Evolutionary conservation across 2,329 filamentous ascomycete species (phyloP), one percentile per base, ranked within the genome.

Genomic region (Pyricularia pennisetigena): DNA sequence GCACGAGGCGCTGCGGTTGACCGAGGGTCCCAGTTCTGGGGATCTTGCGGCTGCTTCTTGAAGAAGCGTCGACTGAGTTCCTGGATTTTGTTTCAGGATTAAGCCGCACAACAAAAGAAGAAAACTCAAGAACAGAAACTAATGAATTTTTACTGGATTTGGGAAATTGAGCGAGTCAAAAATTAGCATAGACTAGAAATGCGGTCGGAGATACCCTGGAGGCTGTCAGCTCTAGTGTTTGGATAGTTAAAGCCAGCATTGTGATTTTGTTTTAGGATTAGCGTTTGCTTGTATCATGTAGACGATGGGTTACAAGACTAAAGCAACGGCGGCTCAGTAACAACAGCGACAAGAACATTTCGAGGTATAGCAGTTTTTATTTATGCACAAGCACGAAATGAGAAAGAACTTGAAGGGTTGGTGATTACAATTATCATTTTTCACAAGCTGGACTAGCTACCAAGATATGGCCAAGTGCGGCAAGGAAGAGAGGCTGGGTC

Each of bases 1-100:
- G 1, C 88, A 93, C 67, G 91, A 97, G 76, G 95, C 95, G 1
- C 78, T 99, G 72, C 85, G 89, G 67, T 81, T 94, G 81, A 92
- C 91, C 0, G 94, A 97, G 79, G 49, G 12, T 4, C 24, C 65
- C 49, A 49, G 35, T 12, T 16, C n/a, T 26, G 49, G 35, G n/a
- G 65, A 67, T 24, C 9, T 32, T 5, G 26, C 24, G 20, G 65
- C 9, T 4, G n/a, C 41, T 35, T 61, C 57, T 61, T 61, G 57
- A 61, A 61, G n/a, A 26, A 23, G 57, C 10, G 10, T 5, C 26
- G 8, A 5, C 23, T 16, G 57, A 61, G 16, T 61, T 61, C 2
- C 2, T 26, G 24, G 9, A n/a, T 61, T 26, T 8, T 24, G 1
- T 61, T 26, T 61, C 24, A 24, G 57, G 57, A 24, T 14, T 24